phyloP scores from a whole-genome alignment of 495 filamentous ascomycete species.

The Hypoxylon lienhwacheense region DNA sequence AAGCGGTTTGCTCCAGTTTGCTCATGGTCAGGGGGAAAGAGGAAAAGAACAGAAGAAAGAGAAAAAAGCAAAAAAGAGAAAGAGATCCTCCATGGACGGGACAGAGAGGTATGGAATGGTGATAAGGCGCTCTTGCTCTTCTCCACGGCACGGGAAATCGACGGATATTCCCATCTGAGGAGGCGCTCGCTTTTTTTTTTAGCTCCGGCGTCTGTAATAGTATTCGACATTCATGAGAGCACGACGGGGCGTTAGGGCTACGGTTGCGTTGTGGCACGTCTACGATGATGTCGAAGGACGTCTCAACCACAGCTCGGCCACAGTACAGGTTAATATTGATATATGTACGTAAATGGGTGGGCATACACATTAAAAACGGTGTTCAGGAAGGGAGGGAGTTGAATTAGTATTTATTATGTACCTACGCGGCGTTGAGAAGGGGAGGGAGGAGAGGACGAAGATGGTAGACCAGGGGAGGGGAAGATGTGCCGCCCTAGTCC shows the following conservation, averaged over 20 bases:
- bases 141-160: slow-evolving; percentile 18
- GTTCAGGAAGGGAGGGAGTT: slow-evolving; percentile 27
- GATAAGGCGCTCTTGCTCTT: slow-evolving; percentile 22
- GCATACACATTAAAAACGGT: slow-evolving; percentile 45
- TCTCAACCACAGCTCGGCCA: slow-evolving; percentile 16
- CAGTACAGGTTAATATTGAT: slow-evolving; percentile 29
- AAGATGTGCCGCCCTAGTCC: slow-evolving; percentile 9
- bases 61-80: too few species aligned
- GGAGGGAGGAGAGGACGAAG: slow-evolving; percentile 14
- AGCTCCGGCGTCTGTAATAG: slow-evolving; percentile 40
- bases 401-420: slow-evolving; percentile 5
- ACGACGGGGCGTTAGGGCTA: slow-evolving; percentile 39
- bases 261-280: slow-evolving; percentile 38
- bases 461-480: too few species aligned
- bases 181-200: slow-evolving; percentile 19
- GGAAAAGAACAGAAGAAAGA: slow-evolving; percentile 5
- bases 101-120: too few species aligned
- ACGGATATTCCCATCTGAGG: slow-evolving; percentile 6
- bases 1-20: slow-evolving; percentile 1
- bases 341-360: slow-evolving; percentile 38
- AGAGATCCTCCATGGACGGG: too few species aligned
- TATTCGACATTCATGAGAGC: slow-evolving; percentile 39
- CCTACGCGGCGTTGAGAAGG: slow-evolving; percentile 27
- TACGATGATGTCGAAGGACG: slow-evolving; percentile 20
- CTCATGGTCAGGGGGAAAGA: slow-evolving; percentile 23